Evolutionary conservation across 2,329 filamentous ascomycete species (phyloP).

Genomic region (Metarhizium sp.): DNA sequence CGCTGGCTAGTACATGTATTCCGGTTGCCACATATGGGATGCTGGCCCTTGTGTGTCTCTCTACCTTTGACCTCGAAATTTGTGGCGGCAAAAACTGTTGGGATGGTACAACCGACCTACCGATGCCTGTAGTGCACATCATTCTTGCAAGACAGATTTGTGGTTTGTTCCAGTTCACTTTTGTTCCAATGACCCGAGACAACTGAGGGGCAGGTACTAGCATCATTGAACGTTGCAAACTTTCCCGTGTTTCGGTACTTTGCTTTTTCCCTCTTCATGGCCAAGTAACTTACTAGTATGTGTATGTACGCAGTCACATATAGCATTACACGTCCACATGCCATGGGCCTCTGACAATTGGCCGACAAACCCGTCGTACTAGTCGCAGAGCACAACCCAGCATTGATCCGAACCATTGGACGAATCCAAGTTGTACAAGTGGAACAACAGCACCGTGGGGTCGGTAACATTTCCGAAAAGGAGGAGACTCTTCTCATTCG

Average conservation of each 20-base stretch:
- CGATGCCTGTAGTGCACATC: too few relatives aligned
- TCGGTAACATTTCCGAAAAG: not conserved
- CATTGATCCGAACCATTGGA: not conserved
- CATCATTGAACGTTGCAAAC: not conserved
- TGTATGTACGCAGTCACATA: not conserved
- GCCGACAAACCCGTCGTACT: not conserved
- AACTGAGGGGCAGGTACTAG: not conserved
- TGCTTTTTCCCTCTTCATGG: not conserved
- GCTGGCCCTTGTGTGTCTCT: too few relatives aligned
- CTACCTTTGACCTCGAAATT: too few relatives aligned
- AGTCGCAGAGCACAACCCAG: not conserved
- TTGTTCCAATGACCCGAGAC: not conserved
- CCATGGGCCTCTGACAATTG: not conserved
- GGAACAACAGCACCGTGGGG: not conserved
- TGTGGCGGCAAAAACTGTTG: too few relatives aligned
- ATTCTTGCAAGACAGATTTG: too few relatives aligned
- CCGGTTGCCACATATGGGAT: too few relatives aligned
- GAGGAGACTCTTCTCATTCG: not conserved
- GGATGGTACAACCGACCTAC: too few relatives aligned
- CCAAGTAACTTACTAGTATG: not conserved
- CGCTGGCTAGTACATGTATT: too few relatives aligned
- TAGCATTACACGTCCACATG: not conserved
- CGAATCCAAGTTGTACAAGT: not conserved
- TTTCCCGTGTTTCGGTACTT: not conserved
- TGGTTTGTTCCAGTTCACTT: not conserved